A percentile compares a stretch with the other conserved stretches of the same genome.
Conservation (phyloP, 257 asterid species). For the Primulina eburnea region DNA sequence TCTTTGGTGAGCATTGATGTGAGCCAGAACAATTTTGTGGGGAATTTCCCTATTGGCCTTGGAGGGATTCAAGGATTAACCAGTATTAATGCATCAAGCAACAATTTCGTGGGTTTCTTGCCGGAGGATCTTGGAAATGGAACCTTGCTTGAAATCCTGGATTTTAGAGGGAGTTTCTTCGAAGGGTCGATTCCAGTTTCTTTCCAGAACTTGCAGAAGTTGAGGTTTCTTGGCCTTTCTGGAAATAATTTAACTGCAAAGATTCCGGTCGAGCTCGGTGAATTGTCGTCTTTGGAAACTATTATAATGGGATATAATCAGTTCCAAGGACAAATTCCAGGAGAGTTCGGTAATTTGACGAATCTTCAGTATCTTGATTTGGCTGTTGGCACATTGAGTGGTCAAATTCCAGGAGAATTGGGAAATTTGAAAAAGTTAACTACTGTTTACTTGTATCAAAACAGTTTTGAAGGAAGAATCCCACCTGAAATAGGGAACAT, state of each 20-base stretch:
- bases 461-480: conserved; percentile 52
- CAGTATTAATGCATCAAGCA: conserved; percentile 65
- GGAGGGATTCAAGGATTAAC: conserved; percentile 42
- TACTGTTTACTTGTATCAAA: conserved; percentile 59
- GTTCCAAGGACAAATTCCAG: conserved; percentile 65
- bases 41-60: conserved; percentile 54
- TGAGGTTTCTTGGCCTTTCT: conserved; percentile 67
- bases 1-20: conserved; percentile 50
- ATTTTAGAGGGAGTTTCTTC: conserved; percentile 67
- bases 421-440: conserved; percentile 51
- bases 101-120: conserved; percentile 60
- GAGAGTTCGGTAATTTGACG: conserved; percentile 57
- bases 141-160: conserved; percentile 46
- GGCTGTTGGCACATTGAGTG: conserved; percentile 62
- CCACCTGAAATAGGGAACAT: conserved; percentile 62
- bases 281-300: conserved; percentile 48
- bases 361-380: conserved; percentile 63
- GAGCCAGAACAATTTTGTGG: conserved; percentile 61
- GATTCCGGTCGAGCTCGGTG: conserved; percentile 59
- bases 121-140: conserved; percentile 59
- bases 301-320: conserved; percentile 61
- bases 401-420: conserved; percentile 55
- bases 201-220: conserved; percentile 46
- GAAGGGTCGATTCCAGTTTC: conserved; percentile 66
- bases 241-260: conserved; percentile 72